Percentiles rank a stretch among this genome's conserved stretches.
Evolutionary conservation across 2,329 filamentous ascomycete species (phyloP).

Genomic region (Didymella keratinophila): DNA sequence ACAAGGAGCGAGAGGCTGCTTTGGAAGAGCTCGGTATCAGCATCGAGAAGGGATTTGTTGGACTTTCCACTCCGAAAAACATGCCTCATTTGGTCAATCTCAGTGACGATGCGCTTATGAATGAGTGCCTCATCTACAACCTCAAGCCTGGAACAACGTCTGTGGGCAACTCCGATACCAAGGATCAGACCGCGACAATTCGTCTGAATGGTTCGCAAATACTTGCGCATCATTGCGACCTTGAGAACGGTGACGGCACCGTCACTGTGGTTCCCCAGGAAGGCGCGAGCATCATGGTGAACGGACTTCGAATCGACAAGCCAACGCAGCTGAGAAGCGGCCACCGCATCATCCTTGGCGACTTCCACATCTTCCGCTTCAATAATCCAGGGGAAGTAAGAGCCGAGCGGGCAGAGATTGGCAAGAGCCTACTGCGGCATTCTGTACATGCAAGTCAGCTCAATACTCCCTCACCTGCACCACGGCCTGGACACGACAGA

Average conservation of each 20-base stretch:
- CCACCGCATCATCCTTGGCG: conserved; percentile 92
- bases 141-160: conserved; percentile 94
- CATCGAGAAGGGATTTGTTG: conserved; percentile 97
- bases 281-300: conserved; percentile 98
- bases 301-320: conserved; percentile 87
- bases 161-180: conserved; percentile 91
- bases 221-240: conserved; percentile 88
- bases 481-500: conserved; percentile 75
- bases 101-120: conserved; percentile 80
- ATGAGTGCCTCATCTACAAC: conserved; percentile 97
- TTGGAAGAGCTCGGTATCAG: conserved; percentile 97
- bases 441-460: conserved; percentile 73
- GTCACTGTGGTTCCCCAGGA: conserved; percentile 91
- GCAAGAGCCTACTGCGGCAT: conserved; percentile 80
- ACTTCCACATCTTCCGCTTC: conserved; percentile 99
- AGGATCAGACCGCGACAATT: conserved; percentile 80
- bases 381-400: conserved; percentile 97
- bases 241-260: conserved; percentile 90
- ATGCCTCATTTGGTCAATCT: conserved; percentile 99
- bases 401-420: conserved; percentile 85
- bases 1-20: conserved; percentile 94
- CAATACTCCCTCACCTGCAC: conserved; percentile 69
- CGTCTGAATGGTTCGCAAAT: conserved; percentile 94
- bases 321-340: conserved; percentile 88
- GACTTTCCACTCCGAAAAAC: conserved; percentile 94